Conservation (phyloP, 176 grass and related monocot genomes). For the Aegilops tauschii region DNA sequence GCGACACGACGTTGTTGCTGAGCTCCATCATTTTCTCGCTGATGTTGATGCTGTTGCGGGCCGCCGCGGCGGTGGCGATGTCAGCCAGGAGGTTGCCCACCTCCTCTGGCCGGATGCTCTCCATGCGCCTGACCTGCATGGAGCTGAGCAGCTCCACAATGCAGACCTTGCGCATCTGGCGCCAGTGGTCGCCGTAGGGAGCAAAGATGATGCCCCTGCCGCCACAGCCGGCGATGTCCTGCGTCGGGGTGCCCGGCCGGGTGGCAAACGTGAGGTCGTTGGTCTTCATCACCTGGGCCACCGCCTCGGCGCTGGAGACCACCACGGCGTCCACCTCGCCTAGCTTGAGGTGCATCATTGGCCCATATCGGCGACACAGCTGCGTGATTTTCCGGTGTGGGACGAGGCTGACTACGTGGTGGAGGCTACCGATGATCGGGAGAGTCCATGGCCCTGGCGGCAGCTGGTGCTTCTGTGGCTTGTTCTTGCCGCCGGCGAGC, state of each 20-base stretch:
- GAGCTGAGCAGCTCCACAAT: neutral
- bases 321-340: constrained; percentile 8
- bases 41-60: neutral
- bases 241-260: neutral
- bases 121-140: constrained; percentile 12
- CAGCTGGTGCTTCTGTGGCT: neutral
- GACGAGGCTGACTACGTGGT: neutral
- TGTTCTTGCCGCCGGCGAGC: neutral
- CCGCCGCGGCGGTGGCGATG: neutral
- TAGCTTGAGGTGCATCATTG: constrained; percentile 2
- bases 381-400: neutral
- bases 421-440: constrained; percentile 14
- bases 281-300: constrained; percentile 2
- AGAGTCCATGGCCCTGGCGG: constrained; percentile 21
- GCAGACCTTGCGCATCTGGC: neutral
- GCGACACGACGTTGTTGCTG: too few relatives aligned
- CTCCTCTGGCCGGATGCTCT: neutral
- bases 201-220: neutral
- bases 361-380: constrained; percentile 6
- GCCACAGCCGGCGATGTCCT: neutral
- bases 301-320: constrained; percentile 5
- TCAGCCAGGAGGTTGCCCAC: neutral
- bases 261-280: neutral
- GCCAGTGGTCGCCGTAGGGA: neutral
- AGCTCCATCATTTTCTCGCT: neutral